phyloP scores from a whole-genome alignment of 2,329 filamentous ascomycete genomes.

The Cladosporium sp. region DNA sequence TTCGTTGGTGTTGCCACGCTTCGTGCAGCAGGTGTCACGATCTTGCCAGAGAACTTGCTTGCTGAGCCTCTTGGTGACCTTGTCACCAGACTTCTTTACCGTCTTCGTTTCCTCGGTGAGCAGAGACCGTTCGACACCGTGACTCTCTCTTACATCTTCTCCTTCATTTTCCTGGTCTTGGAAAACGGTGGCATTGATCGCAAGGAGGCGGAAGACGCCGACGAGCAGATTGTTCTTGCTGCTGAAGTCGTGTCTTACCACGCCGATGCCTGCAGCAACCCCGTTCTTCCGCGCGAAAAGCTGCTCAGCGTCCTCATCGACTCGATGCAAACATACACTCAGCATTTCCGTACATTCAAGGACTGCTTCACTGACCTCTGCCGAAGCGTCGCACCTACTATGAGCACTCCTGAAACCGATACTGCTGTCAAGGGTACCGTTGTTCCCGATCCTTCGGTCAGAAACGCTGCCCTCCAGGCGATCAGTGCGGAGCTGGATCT shows the following conservation, averaged over 20 bases:
- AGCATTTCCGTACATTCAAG: slow-evolving; percentile 92
- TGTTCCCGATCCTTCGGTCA: slow-evolving; percentile 72
- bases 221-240: slow-evolving; percentile 84
- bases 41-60: slow-evolving; percentile 66
- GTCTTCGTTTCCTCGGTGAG: slow-evolving; percentile 82
- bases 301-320: slow-evolving; percentile 67
- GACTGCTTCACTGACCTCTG: slow-evolving; percentile 86
- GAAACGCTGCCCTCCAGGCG: slow-evolving; percentile 79
- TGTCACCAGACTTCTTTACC: slow-evolving; percentile 83
- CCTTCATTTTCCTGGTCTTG: slow-evolving; percentile 74
- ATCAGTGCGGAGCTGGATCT: slow-evolving; percentile 90
- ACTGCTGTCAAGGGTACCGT: slow-evolving; percentile 75
- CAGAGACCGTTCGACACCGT: slow-evolving; percentile 90
- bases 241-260: slow-evolving; percentile 88
- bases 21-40: slow-evolving; percentile 67
- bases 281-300: slow-evolving; percentile 68
- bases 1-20: slow-evolving; percentile 88
- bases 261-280: slow-evolving; percentile 70
- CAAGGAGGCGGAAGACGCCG: slow-evolving; percentile 65
- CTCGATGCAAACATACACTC: slow-evolving; percentile 82
- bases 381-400: slow-evolving; percentile 77
- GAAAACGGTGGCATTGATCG: slow-evolving; percentile 72
- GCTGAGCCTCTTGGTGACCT: slow-evolving; percentile 76
- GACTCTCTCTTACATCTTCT: slow-evolving; percentile 81
- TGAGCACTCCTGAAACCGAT: slow-evolving; percentile 65